Base-by-base conservation (phyloP, 257 asterid species). In the Solanum chmielewskii region DNA sequence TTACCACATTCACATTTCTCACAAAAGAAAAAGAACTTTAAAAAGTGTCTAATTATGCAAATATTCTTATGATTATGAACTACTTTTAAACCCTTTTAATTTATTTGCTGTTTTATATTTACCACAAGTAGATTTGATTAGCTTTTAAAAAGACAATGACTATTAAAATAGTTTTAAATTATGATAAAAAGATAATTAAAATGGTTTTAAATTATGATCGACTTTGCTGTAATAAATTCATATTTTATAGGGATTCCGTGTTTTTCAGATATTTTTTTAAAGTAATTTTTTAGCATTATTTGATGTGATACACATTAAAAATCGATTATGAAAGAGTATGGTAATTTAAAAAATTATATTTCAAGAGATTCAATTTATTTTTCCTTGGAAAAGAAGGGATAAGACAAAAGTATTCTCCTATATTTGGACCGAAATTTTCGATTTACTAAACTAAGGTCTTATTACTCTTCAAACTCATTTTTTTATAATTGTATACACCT, bases 391-490 rank as follows among this genome's bases (percentile, higher is more conserved):
- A 35, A 35, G 39, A 35, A 35, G 7, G 1, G 39, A 35, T 35
- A 35, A 35, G 39, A 35, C 7, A 35, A 1, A 35, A 1, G 0
- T 35, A 35, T 0, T 5, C 39, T 6, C 0, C 39, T 35, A 35
- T 35, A 35, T 35, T 35, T 4, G 39, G 39, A 35, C 1, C 7
- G 1, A 1, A 35, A 5, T 35, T 35, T 35, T 1, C 1, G 39
- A 35, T 1, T 35, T 35, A 35, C 7, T 35, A 35, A 35, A 35
- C 7, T 35, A 35, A 5, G 39, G 39, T 35, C 39, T 0, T 35
- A 35, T 35, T 35, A 35, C 1, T 35, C 3, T 5, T 0, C 7
- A 35, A 35, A 35, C 39, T 35, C 39, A 5, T 35, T 0, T 35
- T 33, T 35, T 35, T 5, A 35, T 35, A 35, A 35, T 35, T 35